Percentiles rank a stretch among this genome's conserved stretches.
Evolutionary conservation across 352 stramenopile species (phyloP).

Genomic region (Pseudoperonospora humuli): DNA sequence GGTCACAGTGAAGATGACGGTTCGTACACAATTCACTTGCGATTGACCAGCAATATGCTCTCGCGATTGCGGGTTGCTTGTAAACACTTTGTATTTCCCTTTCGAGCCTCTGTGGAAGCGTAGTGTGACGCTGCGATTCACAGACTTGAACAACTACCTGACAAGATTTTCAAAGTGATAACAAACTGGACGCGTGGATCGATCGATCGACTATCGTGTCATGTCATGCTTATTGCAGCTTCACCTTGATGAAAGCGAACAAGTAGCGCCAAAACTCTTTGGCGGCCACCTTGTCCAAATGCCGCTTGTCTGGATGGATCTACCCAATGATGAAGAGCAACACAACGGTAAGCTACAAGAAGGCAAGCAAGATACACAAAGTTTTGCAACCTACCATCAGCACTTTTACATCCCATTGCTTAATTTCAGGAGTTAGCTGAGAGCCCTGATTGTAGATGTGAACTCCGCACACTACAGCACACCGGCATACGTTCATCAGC

Average conservation of each 20-base stretch:
- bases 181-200: not conserved
- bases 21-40: not conserved
- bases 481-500: slow-evolving; percentile 3
- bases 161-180: not conserved
- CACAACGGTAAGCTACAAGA: slow-evolving; percentile 2
- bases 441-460: slow-evolving; percentile 82
- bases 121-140: not conserved
- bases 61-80: not conserved
- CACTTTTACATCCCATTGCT: slow-evolving; percentile 87
- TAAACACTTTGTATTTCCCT: not conserved
- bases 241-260: slow-evolving; percentile 80
- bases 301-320: slow-evolving; percentile 87
- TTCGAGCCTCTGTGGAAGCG: not conserved
- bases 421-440: slow-evolving; percentile 72
- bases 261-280: slow-evolving; percentile 89
- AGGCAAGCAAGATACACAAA: not conserved
- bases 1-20: not conserved
- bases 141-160: not conserved
- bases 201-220: not conserved
- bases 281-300: slow-evolving; percentile 85
- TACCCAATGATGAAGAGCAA: slow-evolving; percentile 9
- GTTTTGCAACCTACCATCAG: slow-evolving; percentile 53
- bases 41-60: not conserved
- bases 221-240: slow-evolving; percentile 48
- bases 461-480: slow-evolving; percentile 56